Conservation (phyloP, 305 asterid genomes). For the Solanum aculeatissimum region DNA sequence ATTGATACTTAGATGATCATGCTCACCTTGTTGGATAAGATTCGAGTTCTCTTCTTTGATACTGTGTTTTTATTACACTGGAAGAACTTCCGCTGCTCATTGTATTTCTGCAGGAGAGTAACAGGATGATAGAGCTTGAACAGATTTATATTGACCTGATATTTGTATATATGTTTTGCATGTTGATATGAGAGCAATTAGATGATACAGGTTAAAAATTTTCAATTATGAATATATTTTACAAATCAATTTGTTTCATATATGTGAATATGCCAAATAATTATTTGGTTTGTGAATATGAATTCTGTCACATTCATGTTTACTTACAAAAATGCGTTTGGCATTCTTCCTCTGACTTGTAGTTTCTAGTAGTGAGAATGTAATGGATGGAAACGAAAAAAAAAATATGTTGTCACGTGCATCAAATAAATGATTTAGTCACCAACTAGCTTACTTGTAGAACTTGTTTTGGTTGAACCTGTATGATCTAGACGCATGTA, state of each 20-base stretch:
- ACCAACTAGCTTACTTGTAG: neutral
- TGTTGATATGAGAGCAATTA: neutral
- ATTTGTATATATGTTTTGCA: neutral
- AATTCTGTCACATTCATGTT: neutral
- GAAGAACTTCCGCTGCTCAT: neutral
- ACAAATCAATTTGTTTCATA: neutral
- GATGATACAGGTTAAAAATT: neutral
- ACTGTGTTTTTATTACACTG: conserved; percentile 13
- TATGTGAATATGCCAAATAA: neutral
- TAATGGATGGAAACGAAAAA: neutral
- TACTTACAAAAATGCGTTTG: neutral
- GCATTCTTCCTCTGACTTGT: neutral
- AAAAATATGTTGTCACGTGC: neutral
- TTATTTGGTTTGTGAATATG: neutral
- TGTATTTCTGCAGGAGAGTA: neutral
- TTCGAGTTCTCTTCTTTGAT: neutral
- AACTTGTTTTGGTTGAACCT: neutral
- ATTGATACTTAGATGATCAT: neutral
- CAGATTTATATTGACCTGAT: neutral
- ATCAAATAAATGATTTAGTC: neutral
- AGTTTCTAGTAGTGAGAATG: neutral
- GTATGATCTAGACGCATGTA: neutral
- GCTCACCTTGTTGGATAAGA: neutral
- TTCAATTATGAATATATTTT: neutral
- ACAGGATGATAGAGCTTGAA: neutral